These are phyloP conservation scores for Stentor coeruleus DNA, from an alignment of 73 alveolate genomes.

Conservation along the genomic window DNA sequence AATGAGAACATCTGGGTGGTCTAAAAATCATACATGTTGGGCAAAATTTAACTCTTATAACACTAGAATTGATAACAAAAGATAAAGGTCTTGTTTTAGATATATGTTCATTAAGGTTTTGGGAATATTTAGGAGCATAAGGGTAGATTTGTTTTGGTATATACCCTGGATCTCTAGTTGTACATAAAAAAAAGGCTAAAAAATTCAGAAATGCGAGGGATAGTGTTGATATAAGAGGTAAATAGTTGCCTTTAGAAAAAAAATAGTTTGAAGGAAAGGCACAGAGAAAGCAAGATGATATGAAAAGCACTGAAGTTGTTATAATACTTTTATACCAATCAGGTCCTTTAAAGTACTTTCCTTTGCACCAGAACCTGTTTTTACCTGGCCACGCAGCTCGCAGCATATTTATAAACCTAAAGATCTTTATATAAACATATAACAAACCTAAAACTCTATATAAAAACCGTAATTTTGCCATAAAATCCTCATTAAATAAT, in stretches of 20 bases:
- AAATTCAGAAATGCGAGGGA: neutral
- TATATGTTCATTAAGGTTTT: neutral
- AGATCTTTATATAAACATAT: too few relatives aligned
- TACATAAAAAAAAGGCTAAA: neutral
- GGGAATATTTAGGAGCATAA: constrained; percentile 19
- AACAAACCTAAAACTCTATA: too few relatives aligned
- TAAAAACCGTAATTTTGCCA: too few relatives aligned
- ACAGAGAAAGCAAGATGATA: neutral
- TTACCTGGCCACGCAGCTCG: constrained; percentile 17
- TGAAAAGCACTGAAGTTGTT: neutral
- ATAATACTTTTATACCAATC: neutral
- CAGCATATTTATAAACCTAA: constrained; percentile 1
- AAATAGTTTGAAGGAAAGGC: neutral
- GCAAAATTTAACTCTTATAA: constrained; percentile 14
- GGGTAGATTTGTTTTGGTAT: constrained; percentile 26
- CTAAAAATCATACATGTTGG: constrained; percentile 28
- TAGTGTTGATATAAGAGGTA: neutral
- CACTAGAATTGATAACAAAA: neutral
- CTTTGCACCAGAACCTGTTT: constrained; percentile 19
- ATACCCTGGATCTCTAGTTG: constrained; percentile 20
- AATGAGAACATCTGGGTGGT: constrained; percentile 45
- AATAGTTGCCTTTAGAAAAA: neutral
- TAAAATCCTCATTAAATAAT: too few relatives aligned
- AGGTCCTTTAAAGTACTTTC: neutral
- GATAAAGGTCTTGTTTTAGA: neutral